These are phyloP conservation scores for Tuber magnatum DNA, from an alignment of 495 filamentous ascomycete genomes.

Conservation along the genomic window DNA sequence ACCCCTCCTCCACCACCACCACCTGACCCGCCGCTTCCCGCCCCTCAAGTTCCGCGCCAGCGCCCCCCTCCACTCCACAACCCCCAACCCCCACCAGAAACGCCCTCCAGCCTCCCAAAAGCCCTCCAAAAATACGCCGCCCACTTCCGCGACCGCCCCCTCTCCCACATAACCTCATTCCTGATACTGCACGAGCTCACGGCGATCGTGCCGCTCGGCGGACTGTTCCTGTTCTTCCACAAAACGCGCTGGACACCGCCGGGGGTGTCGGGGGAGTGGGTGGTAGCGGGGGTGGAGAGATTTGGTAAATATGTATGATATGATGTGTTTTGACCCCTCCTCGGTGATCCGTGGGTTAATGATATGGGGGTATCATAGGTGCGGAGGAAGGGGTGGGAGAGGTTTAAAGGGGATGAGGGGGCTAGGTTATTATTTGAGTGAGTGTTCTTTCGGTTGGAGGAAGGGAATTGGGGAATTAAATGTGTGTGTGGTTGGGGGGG, in stretches of 20 bases:
- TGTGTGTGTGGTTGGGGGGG: no score
- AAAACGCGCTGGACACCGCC: slow-evolving; percentile 46
- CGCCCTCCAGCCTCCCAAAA: slow-evolving; percentile 42
- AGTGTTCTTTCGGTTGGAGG: slow-evolving; percentile 39
- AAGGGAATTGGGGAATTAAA: slow-evolving; percentile 18
- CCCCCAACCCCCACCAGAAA: slow-evolving; percentile 3
- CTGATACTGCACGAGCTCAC: slow-evolving; percentile 87
- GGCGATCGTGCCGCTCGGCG: slow-evolving; percentile 70
- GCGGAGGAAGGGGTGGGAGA: slow-evolving; percentile 30
- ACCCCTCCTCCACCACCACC: not conserved
- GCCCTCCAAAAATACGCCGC: slow-evolving; percentile 60
- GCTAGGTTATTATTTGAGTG: slow-evolving; percentile 41
- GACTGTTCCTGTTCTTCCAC: slow-evolving; percentile 69
- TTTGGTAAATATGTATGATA: slow-evolving; percentile 39
- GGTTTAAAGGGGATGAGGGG: slow-evolving; percentile 28
- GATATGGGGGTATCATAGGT: slow-evolving; percentile 26
- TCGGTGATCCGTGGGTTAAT: slow-evolving; percentile 46
- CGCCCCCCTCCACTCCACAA: not conserved
- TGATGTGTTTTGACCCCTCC: slow-evolving; percentile 18
- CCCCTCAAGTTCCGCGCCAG: not conserved
- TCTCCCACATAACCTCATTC: slow-evolving; percentile 79
- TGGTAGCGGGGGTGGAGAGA: slow-evolving; percentile 27
- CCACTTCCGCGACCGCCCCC: slow-evolving; percentile 63
- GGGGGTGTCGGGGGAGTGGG: slow-evolving; percentile 25
- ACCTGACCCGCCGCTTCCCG: not conserved